Percentiles rank a stretch among this genome's conserved stretches.
Evolutionary conservation across 2,329 filamentous ascomycete species (phyloP).

Genomic region (Achaetomium macrosporum): DNA sequence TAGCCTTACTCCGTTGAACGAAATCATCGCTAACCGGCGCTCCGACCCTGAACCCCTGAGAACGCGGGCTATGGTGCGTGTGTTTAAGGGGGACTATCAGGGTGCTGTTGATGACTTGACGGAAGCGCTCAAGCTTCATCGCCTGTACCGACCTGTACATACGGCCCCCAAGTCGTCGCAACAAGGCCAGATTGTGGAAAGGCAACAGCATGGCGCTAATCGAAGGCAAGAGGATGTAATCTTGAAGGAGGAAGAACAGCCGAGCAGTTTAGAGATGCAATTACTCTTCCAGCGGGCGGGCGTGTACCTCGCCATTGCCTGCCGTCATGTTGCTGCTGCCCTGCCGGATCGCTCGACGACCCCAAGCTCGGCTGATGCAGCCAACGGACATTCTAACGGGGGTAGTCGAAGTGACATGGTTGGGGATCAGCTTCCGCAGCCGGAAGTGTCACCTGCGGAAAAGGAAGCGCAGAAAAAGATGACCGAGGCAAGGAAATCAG

Average conservation of each 20-base stretch:
- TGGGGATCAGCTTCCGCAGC: conserved; percentile 13
- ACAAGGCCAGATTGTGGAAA: conserved; percentile 40
- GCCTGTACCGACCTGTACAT: conserved; percentile 49
- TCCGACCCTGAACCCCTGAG: conserved; percentile 61
- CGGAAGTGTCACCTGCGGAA: conserved; percentile 38
- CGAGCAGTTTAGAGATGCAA: conserved; percentile 68
- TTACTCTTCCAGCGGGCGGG: conserved; percentile 70
- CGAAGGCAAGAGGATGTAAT: conserved; percentile 32
- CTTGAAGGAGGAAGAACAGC: conserved; percentile 51
- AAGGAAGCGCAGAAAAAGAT: conserved; percentile 40
- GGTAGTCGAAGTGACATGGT: conserved; percentile 7
- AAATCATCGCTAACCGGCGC: conserved; percentile 60
- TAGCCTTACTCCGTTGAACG: conserved; percentile 58
- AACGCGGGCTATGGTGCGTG: conserved; percentile 66
- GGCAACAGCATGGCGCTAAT: conserved; percentile 26
- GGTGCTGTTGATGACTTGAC: conserved; percentile 67
- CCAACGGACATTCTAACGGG: neutral
- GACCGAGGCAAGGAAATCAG: conserved; percentile 58
- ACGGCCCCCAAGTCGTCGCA: conserved; percentile 34
- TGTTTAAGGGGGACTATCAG: conserved; percentile 68
- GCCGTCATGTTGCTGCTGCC: conserved; percentile 54
- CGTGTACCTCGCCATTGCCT: conserved; percentile 67
- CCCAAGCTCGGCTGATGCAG: neutral
- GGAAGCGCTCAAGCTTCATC: conserved; percentile 52
- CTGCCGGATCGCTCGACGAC: conserved; percentile 10